Evolutionary conservation across 306 rosid species (phyloP).

Genomic region (Cercis canadensis): DNA sequence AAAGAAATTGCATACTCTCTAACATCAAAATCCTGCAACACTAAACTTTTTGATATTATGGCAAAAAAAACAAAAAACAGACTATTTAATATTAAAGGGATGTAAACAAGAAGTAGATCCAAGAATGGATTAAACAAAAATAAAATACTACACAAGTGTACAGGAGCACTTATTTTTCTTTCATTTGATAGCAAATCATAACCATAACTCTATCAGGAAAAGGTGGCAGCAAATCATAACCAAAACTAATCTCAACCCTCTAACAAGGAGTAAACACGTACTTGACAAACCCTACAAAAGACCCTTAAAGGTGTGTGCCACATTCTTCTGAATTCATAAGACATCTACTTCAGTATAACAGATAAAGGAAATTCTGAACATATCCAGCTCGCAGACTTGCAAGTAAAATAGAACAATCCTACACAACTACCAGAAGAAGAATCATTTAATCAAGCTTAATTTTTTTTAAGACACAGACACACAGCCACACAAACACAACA

Average conservation of each 20-base stretch:
- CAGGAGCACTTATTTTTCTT: constrained; percentile 11
- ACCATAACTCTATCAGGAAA: constrained; percentile 1
- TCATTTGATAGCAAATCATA: constrained; percentile 19
- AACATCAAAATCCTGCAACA: constrained; percentile 89
- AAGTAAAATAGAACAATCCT: no score
- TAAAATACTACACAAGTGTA: constrained; percentile 32
- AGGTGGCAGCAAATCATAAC: constrained; percentile 1
- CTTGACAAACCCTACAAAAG: constrained; percentile 20
- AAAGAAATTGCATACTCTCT: constrained; percentile 92
- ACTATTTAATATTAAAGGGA: constrained; percentile 26
- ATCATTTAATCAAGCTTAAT: constrained; percentile 16
- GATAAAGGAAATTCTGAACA: constrained; percentile 20
- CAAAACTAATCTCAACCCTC: constrained; percentile 1
- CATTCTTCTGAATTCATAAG: not conserved
- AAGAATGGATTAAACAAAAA: constrained; percentile 34
- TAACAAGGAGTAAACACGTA: not conserved
- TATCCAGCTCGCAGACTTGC: constrained; percentile 17
- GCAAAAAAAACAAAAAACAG: no score
- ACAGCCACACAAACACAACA: not conserved
- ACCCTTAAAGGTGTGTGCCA: constrained; percentile 17
- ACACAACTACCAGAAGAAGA: constrained; percentile 6
- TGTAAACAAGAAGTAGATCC: constrained; percentile 33
- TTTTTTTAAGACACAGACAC: no score
- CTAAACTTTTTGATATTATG: constrained; percentile 12
- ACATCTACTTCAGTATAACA: constrained; percentile 18